Conservation (phyloP, 202 grass and related monocot genomes). For the Zizania palustris region DNA sequence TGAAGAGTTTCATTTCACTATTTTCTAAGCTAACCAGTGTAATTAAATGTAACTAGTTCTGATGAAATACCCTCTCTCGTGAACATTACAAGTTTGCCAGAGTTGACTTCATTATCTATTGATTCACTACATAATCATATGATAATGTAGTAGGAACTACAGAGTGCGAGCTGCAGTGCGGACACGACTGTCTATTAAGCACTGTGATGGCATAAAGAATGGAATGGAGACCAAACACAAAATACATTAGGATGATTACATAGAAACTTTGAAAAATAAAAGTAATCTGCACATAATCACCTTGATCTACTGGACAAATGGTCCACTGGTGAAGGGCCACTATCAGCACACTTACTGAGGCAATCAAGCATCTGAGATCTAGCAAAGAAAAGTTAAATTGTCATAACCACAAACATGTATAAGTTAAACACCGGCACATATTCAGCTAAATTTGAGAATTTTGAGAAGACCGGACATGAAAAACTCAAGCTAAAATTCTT, state of each 20-base stretch:
- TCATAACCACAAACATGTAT: conserved; percentile 7
- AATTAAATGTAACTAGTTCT: too few species aligned
- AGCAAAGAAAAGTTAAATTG: conserved; percentile 26
- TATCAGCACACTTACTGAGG: conserved; percentile 74
- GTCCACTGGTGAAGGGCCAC: conserved; percentile 67
- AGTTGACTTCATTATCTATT: too few species aligned
- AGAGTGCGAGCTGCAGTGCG: too few species aligned
- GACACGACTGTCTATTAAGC: too few species aligned
- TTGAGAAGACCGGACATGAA: background rate
- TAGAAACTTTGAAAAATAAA: conserved; percentile 31
- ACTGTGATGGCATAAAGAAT: too few species aligned
- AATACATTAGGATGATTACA: conserved; percentile 36
- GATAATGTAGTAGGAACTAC: too few species aligned
- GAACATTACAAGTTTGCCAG: too few species aligned
- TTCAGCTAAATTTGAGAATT: conserved; percentile 5
- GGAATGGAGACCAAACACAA: conserved; percentile 43
- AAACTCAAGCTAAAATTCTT: conserved; percentile 7
- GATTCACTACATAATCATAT: too few species aligned
- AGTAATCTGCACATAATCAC: conserved; percentile 34
- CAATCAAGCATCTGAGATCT: conserved; percentile 81
- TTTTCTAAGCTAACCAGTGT: too few species aligned
- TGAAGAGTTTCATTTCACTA: too few species aligned
- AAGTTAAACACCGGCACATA: background rate
- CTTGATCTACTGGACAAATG: conserved; percentile 81
- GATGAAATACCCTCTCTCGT: too few species aligned